Base-by-base conservation (phyloP, 768 basidiomycete species). In the Rhodotorula paludigena region DNA sequence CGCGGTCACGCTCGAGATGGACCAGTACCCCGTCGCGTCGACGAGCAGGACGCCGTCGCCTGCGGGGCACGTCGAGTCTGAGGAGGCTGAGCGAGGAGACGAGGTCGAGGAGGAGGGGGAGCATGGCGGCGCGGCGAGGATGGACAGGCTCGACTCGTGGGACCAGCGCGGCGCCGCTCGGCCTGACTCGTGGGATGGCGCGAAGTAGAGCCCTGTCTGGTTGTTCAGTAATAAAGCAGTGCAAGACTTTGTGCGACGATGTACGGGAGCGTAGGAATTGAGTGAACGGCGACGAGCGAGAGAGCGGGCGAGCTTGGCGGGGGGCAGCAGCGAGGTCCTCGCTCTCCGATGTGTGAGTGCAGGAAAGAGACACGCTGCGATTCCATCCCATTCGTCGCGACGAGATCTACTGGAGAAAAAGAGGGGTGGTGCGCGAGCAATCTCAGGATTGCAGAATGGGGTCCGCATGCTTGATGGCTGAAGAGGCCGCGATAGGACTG, bases 401-500 rank as follows among this genome's bases (percentile, higher is more conserved):
- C 44, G 41, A 20, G 41, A 41, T 41, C 41, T 41, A 41, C 41
- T 11, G 41, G 20, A 41, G 12, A 20, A 10, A 20, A 41, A 20
- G 41, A 20, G 41, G 41, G 20, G 41, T 11, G 41, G 41, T 42
- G 41, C 30, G 30, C 14, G 33, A 51, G 30, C 49, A 51, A 16
- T 28, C 35, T 58, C 57, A 45, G 57, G 32, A 49, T 64, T 64
- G 63, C 56, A 64, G 64, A 65, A 65, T 28, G 28, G 30, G 36
- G 57, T 65, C 64, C 7, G 20, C 64, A 65, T 44, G n/a, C 10
- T 16, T 36, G 30, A n/a, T n/a, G 51, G 42, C 33, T 65, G 64
- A 65, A 65, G 64, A 60, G 64, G 39, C 51, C 42, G 44, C 14
- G n/a, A n/a, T 65, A 16, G 3, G 64, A 54, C 30, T 65, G 64